phyloP scores from a whole-genome alignment of 129 eudicot species.

The carrot (Daucus carota) region DH1_v3.0 NC_030386.2:33688001-33688500 shows the following conservation, averaged over 20 bases:
- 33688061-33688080: too few species aligned
- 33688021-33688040: constrained; percentile 9
- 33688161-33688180: constrained; percentile 6
- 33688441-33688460: too few species aligned
- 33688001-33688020: constrained; percentile 1
- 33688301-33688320: not conserved
- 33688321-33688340: not conserved
- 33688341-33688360: not conserved
- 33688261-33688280: not conserved
- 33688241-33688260: not conserved
- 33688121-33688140: not conserved
- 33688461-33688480: too few species aligned
- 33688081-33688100: not conserved
- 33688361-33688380: not conserved
- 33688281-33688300: not conserved
- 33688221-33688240: not conserved
- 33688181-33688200: constrained; percentile 1
- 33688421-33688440: too few species aligned
- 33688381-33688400: not conserved
- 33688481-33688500: too few species aligned
- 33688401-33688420: too few species aligned
- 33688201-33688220: not conserved
- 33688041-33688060: constrained; percentile 8
- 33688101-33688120: not conserved
- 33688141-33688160: not conserved